phyloP scores from a whole-genome alignment of 352 stramenopile species.

The Thalassiosira mediterranea region DNA sequence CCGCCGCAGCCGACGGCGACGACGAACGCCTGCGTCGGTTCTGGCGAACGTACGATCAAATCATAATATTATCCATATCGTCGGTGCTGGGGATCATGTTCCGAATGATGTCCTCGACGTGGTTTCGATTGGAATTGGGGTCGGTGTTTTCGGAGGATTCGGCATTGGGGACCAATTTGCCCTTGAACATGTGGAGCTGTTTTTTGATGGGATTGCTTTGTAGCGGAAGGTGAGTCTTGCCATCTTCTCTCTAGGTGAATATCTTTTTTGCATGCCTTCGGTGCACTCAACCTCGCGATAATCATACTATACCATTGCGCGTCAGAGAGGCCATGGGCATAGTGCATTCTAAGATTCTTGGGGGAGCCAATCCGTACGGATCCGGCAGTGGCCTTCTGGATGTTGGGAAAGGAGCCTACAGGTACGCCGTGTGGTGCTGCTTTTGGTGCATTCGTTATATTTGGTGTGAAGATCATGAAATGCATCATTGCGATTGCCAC shows the following conservation, averaged over 20 bases:
- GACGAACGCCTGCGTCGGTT: constrained; percentile 64
- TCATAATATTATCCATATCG: constrained; percentile 77
- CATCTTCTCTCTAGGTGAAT: too few species aligned
- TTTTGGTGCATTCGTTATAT: too few species aligned
- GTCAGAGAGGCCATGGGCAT: constrained; percentile 45
- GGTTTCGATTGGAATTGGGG: constrained; percentile 67
- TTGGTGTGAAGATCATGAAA: too few species aligned
- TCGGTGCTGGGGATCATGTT: constrained; percentile 74
- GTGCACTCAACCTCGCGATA: too few species aligned
- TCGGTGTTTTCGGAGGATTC: constrained; percentile 65
- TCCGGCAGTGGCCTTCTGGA: constrained; percentile 36
- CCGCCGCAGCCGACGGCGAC: too few species aligned
- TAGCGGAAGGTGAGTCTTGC: too few species aligned
- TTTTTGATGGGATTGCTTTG: constrained; percentile 78
- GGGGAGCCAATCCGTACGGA: constrained; percentile 29
- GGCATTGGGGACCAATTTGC: constrained; percentile 74
- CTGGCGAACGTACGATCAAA: constrained; percentile 77
- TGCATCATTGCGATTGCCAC: too few species aligned
- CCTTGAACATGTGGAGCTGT: constrained; percentile 75
- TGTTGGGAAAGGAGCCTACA: constrained; percentile 31
- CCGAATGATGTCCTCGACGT: constrained; percentile 62
- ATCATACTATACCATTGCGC: too few species aligned
- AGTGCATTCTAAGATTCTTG: constrained; percentile 39
- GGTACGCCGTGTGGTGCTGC: too few species aligned
- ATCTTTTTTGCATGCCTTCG: too few species aligned